phyloP scores from a whole-genome alignment of 495 filamentous ascomycete genomes.

The Talaromyces adpressus region DNA sequence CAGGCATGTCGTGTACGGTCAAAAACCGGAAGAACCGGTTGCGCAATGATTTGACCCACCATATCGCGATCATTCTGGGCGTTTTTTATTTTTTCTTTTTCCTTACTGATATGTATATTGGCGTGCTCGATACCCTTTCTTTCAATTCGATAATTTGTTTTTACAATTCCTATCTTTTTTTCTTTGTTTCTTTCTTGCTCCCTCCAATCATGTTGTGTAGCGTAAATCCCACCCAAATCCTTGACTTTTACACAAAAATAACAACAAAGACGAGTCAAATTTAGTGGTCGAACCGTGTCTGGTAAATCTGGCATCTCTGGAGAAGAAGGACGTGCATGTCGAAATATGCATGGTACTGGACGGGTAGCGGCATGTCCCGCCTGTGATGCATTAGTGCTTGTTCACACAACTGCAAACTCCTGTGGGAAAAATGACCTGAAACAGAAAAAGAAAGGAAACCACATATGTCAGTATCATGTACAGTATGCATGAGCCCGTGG shows the following conservation, averaged over 20 bases:
- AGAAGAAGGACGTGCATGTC: no score
- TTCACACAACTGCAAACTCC: neutral
- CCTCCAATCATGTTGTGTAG: no score
- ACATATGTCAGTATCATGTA: neutral
- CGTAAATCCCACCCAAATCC: no score
- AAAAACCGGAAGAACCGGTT: neutral
- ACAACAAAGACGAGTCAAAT: no score
- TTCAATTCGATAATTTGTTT: neutral
- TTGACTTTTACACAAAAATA: no score
- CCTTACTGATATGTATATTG: neutral
- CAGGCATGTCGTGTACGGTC: slow-evolving; percentile 3
- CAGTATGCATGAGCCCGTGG: neutral
- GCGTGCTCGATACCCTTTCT: neutral
- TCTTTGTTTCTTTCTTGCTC: neutral
- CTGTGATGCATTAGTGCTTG: neutral
- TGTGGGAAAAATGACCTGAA: neutral
- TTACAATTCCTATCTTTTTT: neutral
- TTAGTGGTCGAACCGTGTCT: neutral
- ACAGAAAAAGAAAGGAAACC: neutral
- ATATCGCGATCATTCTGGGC: neutral
- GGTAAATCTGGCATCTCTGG: neutral
- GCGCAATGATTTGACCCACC: neutral
- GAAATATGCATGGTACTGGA: neutral
- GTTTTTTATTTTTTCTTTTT: neutral
- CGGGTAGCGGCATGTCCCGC: neutral